phyloP scores from a whole-genome alignment of 1,284 basidiomycete genomes.

The Rugosomyces carneus region DNA sequence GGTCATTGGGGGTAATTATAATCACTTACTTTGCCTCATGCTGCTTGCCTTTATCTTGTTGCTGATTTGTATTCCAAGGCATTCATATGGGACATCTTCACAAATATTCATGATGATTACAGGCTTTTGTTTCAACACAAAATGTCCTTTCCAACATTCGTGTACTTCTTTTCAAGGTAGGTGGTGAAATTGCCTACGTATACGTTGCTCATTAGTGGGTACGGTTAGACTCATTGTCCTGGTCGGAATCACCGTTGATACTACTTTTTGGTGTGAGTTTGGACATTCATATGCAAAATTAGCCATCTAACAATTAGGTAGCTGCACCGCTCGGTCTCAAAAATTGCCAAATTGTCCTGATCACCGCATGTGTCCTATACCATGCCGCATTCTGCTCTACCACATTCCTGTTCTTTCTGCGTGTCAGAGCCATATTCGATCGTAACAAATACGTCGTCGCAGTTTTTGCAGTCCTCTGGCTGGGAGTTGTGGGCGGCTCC shows the following conservation, averaged over 20 bases:
- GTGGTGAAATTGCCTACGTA: background rate
- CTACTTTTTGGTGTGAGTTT: background rate
- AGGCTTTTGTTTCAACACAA: background rate
- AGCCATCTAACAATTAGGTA: background rate
- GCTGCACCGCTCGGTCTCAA: background rate
- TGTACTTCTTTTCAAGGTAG: background rate
- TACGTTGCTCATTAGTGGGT: background rate
- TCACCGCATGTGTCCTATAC: conserved; percentile 33
- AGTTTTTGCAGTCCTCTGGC: background rate
- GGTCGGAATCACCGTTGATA: background rate
- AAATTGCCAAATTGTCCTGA: conserved; percentile 5
- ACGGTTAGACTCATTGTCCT: background rate
- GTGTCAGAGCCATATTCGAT: background rate
- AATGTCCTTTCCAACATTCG: background rate
- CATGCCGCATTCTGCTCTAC: conserved; percentile 2
- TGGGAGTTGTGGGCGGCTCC: conserved; percentile 18
- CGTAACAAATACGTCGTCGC: conserved; percentile 1
- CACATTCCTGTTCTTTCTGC: conserved; percentile 5
- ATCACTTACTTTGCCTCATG: too few species aligned
- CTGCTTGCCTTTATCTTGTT: too few species aligned
- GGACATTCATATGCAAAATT: too few species aligned
- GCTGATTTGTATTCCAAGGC: background rate
- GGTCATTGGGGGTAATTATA: conserved; percentile 1
- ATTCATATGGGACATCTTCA: background rate
- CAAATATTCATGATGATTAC: background rate